phyloP scores from a whole-genome alignment of 495 filamentous ascomycete genomes.

The Penicillium canariense region DNA sequence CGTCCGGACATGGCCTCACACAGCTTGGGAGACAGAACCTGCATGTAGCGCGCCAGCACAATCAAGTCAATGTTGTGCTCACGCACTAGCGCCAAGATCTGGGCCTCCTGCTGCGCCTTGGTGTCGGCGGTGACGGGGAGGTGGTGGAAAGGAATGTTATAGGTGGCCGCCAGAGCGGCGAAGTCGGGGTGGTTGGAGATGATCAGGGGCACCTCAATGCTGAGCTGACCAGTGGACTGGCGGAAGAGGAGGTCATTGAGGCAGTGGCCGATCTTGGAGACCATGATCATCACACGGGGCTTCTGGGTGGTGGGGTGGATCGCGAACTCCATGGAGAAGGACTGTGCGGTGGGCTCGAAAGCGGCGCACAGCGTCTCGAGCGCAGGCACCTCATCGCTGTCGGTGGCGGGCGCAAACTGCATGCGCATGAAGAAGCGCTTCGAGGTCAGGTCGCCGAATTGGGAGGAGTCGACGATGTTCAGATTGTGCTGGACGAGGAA shows the following conservation, averaged over 20 bases:
- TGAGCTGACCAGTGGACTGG: conserved; percentile 54
- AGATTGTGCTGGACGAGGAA: conserved; percentile 62
- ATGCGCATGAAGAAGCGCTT: conserved; percentile 77
- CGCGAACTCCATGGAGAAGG: conserved; percentile 60
- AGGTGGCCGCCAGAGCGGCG: conserved; percentile 60
- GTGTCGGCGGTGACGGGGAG: conserved; percentile 68
- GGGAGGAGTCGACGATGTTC: conserved; percentile 73
- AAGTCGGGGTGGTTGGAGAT: conserved; percentile 76
- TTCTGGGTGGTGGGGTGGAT: conserved; percentile 60
- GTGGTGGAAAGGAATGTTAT: conserved; percentile 70
- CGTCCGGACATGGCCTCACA: conserved; percentile 69
- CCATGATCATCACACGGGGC: conserved; percentile 73
- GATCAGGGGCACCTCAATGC: conserved; percentile 63
- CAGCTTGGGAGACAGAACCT: conserved; percentile 68
- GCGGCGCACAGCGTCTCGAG: conserved; percentile 42
- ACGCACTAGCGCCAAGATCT: conserved; percentile 61
- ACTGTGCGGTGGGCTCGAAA: conserved; percentile 54
- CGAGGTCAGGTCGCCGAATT: conserved; percentile 65
- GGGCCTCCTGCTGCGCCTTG: conserved; percentile 63
- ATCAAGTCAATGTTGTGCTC: conserved; percentile 67
- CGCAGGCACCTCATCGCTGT: conserved; percentile 32
- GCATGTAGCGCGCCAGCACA: conserved; percentile 79
- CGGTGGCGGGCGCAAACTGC: conserved; percentile 56
- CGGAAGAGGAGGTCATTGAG: conserved; percentile 79
- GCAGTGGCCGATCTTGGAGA: conserved; percentile 78